phyloP scores from a whole-genome alignment of 306 rosid species.

The Cajanus cajan region DNA sequence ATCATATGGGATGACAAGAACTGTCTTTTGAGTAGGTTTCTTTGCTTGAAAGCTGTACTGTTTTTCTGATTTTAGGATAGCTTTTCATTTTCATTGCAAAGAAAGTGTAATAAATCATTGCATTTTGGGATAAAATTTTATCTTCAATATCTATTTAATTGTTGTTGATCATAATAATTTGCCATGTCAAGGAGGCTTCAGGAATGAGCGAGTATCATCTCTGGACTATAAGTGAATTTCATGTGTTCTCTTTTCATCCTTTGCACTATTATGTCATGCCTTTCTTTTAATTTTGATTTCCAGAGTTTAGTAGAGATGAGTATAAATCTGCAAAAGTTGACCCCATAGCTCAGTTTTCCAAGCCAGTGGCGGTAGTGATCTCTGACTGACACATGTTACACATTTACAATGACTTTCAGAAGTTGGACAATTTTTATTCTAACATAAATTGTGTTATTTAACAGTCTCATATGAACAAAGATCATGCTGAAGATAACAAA shows the following conservation, averaged over 20 bases:
- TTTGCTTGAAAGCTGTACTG: conserved; percentile 8
- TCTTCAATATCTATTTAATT: background rate
- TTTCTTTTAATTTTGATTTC: conserved; percentile 12
- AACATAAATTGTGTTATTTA: conserved; percentile 24
- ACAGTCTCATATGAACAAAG: conserved; percentile 97
- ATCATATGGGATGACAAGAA: background rate
- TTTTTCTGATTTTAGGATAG: conserved; percentile 15
- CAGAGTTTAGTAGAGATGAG: conserved; percentile 72
- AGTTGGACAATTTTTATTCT: conserved; percentile 4
- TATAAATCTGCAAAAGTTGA: conserved; percentile 80
- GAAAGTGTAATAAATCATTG: background rate
- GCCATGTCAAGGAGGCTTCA: conserved; percentile 12
- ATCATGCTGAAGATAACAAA: conserved; percentile 91
- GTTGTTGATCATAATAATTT: background rate
- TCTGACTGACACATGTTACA: conserved; percentile 13
- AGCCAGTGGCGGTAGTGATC: conserved; percentile 79
- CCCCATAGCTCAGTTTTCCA: conserved; percentile 88
- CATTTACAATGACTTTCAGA: conserved; percentile 20
- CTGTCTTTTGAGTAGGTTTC: background rate
- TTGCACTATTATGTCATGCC: background rate
- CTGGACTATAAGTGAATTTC: conserved; percentile 16
- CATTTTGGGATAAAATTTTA: background rate
- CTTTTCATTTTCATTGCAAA: background rate
- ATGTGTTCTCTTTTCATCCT: background rate
- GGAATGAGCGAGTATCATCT: conserved; percentile 8